Evolutionary conservation across 2,329 filamentous ascomycete species (phyloP).

Genomic region (Colletotrichum sp.): DNA sequence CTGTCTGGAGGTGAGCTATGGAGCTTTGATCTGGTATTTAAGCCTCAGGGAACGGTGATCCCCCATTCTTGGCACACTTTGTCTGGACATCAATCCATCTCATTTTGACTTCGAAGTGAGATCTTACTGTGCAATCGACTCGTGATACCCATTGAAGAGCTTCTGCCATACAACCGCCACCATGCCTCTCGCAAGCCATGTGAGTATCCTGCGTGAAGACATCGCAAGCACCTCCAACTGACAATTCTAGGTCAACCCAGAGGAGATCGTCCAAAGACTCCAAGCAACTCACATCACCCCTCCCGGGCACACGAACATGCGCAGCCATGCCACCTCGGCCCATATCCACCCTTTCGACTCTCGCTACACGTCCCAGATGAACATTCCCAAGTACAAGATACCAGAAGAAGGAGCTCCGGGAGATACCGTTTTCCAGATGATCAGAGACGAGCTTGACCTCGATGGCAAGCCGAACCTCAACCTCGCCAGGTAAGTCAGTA

Average conservation of each 20-base stretch:
- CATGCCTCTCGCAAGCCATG: conserved; percentile 23
- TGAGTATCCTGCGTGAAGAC: background rate
- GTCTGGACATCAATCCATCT: background rate
- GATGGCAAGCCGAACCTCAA: conserved; percentile 73
- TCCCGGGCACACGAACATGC: conserved; percentile 36
- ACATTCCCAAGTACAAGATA: conserved; percentile 64
- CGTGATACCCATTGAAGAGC: background rate
- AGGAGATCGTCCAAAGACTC: conserved; percentile 59
- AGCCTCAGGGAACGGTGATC: background rate
- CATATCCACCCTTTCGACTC: conserved; percentile 64
- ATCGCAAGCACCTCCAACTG: background rate
- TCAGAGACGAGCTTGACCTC: conserved; percentile 67
- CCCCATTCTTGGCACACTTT: background rate
- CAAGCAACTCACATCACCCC: conserved; percentile 47
- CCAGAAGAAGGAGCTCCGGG: conserved; percentile 62
- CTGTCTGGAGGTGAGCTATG: background rate
- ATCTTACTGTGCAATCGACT: background rate
- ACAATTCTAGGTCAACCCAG: conserved; percentile 49
- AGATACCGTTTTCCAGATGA: conserved; percentile 69
- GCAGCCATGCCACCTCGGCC: conserved; percentile 44
- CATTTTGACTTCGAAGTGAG: background rate
- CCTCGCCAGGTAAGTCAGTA: conserved; percentile 53
- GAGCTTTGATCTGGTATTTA: conserved; percentile 5
- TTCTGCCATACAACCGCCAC: background rate
- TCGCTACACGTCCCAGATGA: conserved; percentile 57